phyloP scores from a whole-genome alignment of 73 alveolate species.

The Tetrahymena malaccensis region DNA sequence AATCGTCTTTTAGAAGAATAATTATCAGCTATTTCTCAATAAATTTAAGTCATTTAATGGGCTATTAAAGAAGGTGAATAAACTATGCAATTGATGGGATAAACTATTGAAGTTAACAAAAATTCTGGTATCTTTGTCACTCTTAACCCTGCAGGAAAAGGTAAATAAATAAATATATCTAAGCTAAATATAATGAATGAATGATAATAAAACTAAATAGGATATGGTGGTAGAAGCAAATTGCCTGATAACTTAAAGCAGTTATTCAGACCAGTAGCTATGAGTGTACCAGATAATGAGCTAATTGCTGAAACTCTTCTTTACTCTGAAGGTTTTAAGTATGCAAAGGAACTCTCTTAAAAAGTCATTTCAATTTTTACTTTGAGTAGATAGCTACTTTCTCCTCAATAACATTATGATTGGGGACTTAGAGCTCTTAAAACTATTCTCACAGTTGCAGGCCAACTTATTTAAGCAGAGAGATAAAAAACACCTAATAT shows the following conservation, averaged over 20 bases:
- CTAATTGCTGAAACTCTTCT: conserved; percentile 99
- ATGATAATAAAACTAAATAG: not conserved
- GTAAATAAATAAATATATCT: not conserved
- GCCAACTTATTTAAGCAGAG: conserved; percentile 92
- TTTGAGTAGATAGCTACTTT: conserved; percentile 91
- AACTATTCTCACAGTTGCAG: conserved; percentile 98
- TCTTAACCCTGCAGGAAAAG: conserved; percentile 99
- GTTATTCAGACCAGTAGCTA: conserved; percentile 99
- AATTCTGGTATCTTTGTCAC: conserved; percentile 99
- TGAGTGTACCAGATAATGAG: conserved; percentile 99
- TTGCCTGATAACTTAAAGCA: conserved; percentile 99
- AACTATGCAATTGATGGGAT: conserved; percentile 29
- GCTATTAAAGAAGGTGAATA: conserved; percentile 50
- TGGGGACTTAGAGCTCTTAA: conserved; percentile 99
- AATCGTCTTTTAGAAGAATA: conserved; percentile 99
- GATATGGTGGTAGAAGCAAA: conserved; percentile 99
- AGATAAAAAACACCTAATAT: conserved; percentile 63
- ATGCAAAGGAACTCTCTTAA: conserved; percentile 76
- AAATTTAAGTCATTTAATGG: conserved; percentile 92
- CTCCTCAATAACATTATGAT: conserved; percentile 99
- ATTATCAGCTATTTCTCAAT: conserved; percentile 97
- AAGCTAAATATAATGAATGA: not conserved
- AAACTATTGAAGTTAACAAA: conserved; percentile 80
- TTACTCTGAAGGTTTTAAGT: conserved; percentile 98
- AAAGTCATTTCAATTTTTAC: conserved; percentile 93